Evolutionary conservation across 495 filamentous ascomycete species (phyloP).

Genomic region (Penicillium paxilli): DNA sequence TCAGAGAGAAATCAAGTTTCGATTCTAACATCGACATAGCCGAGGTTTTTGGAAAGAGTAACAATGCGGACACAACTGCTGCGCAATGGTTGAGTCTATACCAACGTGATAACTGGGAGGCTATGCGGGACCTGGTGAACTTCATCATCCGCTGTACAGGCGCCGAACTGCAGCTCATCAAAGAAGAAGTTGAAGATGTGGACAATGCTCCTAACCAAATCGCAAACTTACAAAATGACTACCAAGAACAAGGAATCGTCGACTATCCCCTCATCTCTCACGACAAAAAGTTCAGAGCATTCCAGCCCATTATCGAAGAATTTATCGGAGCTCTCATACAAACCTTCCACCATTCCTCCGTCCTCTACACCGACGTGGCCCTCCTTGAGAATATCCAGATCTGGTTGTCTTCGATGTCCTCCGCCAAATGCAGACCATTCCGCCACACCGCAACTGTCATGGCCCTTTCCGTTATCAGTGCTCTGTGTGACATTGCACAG

Average conservation of each 20-base stretch:
- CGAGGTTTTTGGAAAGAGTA: slow-evolving; percentile 75
- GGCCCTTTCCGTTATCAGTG: slow-evolving; percentile 69
- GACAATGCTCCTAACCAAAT: slow-evolving; percentile 73
- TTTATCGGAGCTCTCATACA: slow-evolving; percentile 76
- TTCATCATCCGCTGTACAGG: slow-evolving; percentile 83
- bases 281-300: slow-evolving; percentile 66
- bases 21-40: slow-evolving; percentile 45
- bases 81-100: slow-evolving; percentile 78
- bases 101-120: slow-evolving; percentile 61
- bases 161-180: slow-evolving; percentile 69
- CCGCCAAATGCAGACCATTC: slow-evolving; percentile 79
- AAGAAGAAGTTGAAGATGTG: slow-evolving; percentile 79
- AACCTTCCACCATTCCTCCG: slow-evolving; percentile 69
- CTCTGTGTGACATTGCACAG: slow-evolving; percentile 63
- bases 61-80: slow-evolving; percentile 71
- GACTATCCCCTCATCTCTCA: slow-evolving; percentile 94
- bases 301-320: slow-evolving; percentile 70
- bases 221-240: slow-evolving; percentile 76
- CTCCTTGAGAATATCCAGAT: slow-evolving; percentile 81
- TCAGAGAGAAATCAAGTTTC: background rate
- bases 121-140: slow-evolving; percentile 83
- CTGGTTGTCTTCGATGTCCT: slow-evolving; percentile 87
- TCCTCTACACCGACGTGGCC: slow-evolving; percentile 70
- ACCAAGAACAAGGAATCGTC: slow-evolving; percentile 72
- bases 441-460: slow-evolving; percentile 88